phyloP scores from a whole-genome alignment of 2,329 filamentous ascomycete species.

The Moelleriella libera region DNA sequence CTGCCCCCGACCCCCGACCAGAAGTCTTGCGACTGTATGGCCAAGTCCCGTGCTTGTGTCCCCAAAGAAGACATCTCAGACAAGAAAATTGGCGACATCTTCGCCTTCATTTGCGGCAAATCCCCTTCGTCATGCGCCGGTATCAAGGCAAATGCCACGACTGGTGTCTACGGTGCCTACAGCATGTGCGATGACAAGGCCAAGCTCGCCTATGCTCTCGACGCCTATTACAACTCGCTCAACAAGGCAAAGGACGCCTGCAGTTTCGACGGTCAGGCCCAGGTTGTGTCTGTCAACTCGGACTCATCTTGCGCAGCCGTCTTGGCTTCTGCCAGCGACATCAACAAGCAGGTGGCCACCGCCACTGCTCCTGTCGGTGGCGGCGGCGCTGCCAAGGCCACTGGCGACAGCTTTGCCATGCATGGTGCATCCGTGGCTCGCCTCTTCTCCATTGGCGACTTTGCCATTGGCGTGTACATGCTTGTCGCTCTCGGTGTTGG shows the following conservation, averaged over 20 bases:
- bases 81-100: constrained; percentile 52
- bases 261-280: constrained; percentile 54
- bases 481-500: constrained; percentile 36
- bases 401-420: constrained; percentile 4
- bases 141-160: constrained; percentile 52
- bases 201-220: constrained; percentile 60
- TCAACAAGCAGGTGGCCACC: constrained; percentile 19
- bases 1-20: constrained; percentile 76
- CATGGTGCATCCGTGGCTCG: constrained; percentile 15
- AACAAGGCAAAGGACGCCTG: constrained; percentile 45
- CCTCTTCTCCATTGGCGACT: constrained; percentile 30
- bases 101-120: constrained; percentile 57
- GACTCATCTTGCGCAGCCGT: constrained; percentile 41
- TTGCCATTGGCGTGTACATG: constrained; percentile 35
- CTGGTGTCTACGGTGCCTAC: constrained; percentile 62
- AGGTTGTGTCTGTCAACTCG: constrained; percentile 31
- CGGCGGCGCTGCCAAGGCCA: constrained; percentile 2
- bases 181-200: constrained; percentile 58
- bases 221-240: constrained; percentile 54
- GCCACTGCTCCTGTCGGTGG: constrained; percentile 3
- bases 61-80: constrained; percentile 42
- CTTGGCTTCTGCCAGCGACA: constrained; percentile 48
- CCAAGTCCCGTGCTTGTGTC: constrained; percentile 55
- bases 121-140: constrained; percentile 45
- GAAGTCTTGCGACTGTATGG: constrained; percentile 77